These are phyloP conservation scores for Pelargonium citronellum DNA, from an alignment of 441 rosid species.

Conservation along the genomic window DNA sequence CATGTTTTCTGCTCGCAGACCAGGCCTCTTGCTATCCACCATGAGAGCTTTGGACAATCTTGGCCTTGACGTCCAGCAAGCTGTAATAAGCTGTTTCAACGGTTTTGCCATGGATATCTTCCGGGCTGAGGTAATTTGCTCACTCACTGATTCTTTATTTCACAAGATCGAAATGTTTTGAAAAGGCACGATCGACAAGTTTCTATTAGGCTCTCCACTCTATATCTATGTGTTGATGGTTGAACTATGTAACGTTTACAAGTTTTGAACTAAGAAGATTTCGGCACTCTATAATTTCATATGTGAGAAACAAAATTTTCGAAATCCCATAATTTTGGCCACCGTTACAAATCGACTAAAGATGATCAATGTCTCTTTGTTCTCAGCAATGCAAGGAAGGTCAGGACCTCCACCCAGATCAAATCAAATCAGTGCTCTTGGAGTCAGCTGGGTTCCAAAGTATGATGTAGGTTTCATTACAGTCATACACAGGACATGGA, in stretches of 20 bases:
- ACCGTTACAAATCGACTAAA: too few relatives aligned
- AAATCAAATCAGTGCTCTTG: conserved; percentile 72
- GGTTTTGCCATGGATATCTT: conserved; percentile 6
- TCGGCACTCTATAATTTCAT: too few relatives aligned
- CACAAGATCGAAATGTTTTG: not conserved
- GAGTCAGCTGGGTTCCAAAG: conserved; percentile 76
- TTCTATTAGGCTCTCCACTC: too few relatives aligned
- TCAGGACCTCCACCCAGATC: conserved; percentile 17
- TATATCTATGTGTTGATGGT: too few relatives aligned
- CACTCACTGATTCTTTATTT: not conserved
- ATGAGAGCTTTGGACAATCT: not conserved
- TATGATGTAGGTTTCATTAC: conserved; percentile 28
- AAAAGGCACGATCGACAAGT: not conserved
- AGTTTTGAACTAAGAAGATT: too few relatives aligned
- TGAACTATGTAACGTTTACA: too few relatives aligned
- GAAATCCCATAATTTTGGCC: too few relatives aligned
- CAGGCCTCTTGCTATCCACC: conserved; percentile 56
- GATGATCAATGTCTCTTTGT: not conserved
- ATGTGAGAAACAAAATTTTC: too few relatives aligned
- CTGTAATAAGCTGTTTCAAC: not conserved
- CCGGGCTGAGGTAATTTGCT: not conserved
- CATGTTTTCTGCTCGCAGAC: conserved; percentile 65
- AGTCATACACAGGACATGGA: not conserved
- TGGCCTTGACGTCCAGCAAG: not conserved
- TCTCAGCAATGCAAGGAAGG: conserved; percentile 4